Evolutionary conservation across 2,329 filamentous ascomycete genomes (phyloP), one percentile per base, ranked within the genome.

Genomic region (Aspergillus viridinutans): DNA sequence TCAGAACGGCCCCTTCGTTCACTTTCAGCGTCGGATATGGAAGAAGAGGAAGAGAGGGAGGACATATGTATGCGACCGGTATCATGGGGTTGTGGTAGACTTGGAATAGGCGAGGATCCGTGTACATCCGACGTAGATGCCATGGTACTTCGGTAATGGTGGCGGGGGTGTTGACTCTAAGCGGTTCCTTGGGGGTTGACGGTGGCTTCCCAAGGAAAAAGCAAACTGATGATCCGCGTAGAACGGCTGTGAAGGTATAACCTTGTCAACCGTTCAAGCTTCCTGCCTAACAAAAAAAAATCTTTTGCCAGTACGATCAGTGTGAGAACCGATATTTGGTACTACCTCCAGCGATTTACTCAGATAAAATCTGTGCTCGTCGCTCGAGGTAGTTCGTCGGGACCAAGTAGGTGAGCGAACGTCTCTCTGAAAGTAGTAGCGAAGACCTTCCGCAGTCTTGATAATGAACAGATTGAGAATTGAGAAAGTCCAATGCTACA

Each of bases 11-110:
- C 72, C 53, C 73, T 73, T 45, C 76, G 74, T 53, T 78, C 75
- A 43, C 65, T 68, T 69, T 74, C 74, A 57, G 75, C 74, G 70
- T 82, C 80, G 55, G 74, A 76, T 64, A 78, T 74, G 47, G 78
- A 81, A 28, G 77, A 78, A 25, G 76, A 77, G 25, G 79, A 81
- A 14, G 74, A 75, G 21, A 74, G 61, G 25, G 73, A 74, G 48
- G 74, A 71, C 64, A 72, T 74, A 59, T 75, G 72, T 61, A 70
- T 68, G 67, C 69, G 71, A 64, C 67, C 69, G 65, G 65, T 66
- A 60, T 74, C 71, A 64, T 71, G 73, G 9, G 74, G 73, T 52
- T 74, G 70, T 55, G 74, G 74, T 61, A 75, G 64, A 54, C 72
- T 70, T 48, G 71, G 70, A 57, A 76, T 71, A 52, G 74, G 73